Evolutionary conservation across 1,139 yeast genomes (phyloP).

Genomic region (Zygosaccharomyces sapae): DNA sequence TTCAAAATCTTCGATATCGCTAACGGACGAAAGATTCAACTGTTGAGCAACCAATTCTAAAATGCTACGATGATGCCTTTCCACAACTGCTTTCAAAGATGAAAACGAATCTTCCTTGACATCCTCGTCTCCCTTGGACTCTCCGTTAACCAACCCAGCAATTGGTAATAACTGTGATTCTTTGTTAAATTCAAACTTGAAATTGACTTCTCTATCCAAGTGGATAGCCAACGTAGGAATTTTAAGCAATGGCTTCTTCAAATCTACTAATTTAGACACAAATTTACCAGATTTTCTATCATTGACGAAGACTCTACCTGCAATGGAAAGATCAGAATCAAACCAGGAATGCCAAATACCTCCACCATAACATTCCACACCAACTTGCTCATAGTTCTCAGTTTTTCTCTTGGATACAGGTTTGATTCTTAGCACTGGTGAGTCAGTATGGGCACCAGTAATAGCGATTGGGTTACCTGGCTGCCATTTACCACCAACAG

Average conservation of each 20-base stretch:
- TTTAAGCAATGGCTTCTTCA: constrained; percentile 78
- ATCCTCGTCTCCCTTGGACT: constrained; percentile 38
- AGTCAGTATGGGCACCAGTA: constrained; percentile 93
- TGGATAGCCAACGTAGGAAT: constrained; percentile 96
- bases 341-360: constrained; percentile 87
- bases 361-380: constrained; percentile 94
- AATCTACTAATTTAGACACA: constrained; percentile 67
- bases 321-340: constrained; percentile 86
- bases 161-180: constrained; percentile 86
- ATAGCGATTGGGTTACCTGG: constrained; percentile 86
- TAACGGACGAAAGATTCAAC: constrained; percentile 44
- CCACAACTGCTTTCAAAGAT: constrained; percentile 60
- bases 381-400: constrained; percentile 84
- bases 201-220: constrained; percentile 69
- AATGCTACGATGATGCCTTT: constrained; percentile 72
- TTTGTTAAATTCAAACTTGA: constrained; percentile 81
- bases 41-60: constrained; percentile 67
- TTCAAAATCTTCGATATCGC: constrained; percentile 82
- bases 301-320: constrained; percentile 80
- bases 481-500: constrained; percentile 65
- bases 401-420: constrained; percentile 73
- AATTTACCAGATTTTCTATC: constrained; percentile 47
- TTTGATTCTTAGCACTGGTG: constrained; percentile 87
- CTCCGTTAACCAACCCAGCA: constrained; percentile 53
- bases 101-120: constrained; percentile 54